Conservation (phyloP, 1,139 yeast species). For the Saccharomyces hybrid region DNA sequence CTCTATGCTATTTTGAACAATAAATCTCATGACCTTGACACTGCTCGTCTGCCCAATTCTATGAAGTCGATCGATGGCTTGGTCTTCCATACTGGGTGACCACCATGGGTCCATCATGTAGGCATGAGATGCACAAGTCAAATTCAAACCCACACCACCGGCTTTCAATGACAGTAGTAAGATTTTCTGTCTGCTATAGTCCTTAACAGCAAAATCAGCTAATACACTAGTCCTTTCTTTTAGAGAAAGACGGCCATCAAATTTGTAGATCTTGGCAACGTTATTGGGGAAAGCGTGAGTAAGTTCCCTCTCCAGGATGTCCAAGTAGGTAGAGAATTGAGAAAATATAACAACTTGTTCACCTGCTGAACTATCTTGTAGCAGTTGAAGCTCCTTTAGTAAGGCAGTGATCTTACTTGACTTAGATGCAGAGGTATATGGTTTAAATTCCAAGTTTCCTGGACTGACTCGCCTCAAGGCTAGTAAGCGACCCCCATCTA, state of each 20-base stretch:
- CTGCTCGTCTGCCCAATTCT: constrained; percentile 75
- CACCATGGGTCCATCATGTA: constrained; percentile 98
- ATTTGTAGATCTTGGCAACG: constrained; percentile 38
- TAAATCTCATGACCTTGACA: constrained; percentile 73
- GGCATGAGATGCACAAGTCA: constrained; percentile 80
- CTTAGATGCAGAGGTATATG: constrained; percentile 28
- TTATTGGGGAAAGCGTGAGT: constrained; percentile 12
- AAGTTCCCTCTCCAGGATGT: constrained; percentile 61
- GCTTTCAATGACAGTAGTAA: constrained; percentile 76
- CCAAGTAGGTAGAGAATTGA: constrained; percentile 79
- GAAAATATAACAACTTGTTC: constrained; percentile 84
- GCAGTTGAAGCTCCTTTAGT: constrained; percentile 45
- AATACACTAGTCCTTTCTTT: constrained; percentile 58
- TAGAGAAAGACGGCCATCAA: constrained; percentile 74
- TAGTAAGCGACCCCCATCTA: constrained; percentile 21
- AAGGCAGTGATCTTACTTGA: constrained; percentile 76
- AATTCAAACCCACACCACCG: constrained; percentile 91
- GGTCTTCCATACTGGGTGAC: constrained; percentile 91
- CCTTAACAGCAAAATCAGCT: constrained; percentile 42
- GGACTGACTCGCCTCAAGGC: constrained; percentile 11
- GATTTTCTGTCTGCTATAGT: constrained; percentile 40
- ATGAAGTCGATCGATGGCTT: constrained; percentile 90
- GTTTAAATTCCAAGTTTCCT: constrained; percentile 11
- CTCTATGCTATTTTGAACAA: constrained; percentile 76
- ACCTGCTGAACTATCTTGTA: constrained; percentile 48